Evolutionary conservation across 768 basidiomycete genomes (phyloP).

Genomic region (Suillus decipiens): DNA sequence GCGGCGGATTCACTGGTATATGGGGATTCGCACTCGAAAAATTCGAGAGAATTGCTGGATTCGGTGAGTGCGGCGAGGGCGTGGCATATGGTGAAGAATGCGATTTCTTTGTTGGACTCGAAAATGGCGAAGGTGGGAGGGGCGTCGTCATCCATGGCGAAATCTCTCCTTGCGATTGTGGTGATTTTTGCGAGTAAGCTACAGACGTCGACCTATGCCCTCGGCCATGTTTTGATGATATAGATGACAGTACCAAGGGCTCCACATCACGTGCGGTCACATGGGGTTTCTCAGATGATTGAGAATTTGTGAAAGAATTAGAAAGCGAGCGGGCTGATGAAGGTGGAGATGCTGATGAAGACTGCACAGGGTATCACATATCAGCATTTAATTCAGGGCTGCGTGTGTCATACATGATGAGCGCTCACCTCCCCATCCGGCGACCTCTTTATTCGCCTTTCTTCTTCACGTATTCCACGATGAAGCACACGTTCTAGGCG

Average conservation of each 20-base stretch:
- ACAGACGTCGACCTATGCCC: conserved; percentile 20
- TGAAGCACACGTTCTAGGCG: conserved; percentile 55
- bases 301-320: conserved; percentile 24
- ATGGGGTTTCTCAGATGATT: conserved; percentile 29
- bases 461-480: conserved; percentile 22
- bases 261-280: conserved; percentile 25
- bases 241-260: conserved; percentile 6
- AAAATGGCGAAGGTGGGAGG: conserved; percentile 31
- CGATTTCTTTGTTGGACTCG: conserved; percentile 30
- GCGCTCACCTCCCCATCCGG: conserved; percentile 29
- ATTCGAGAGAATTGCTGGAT: conserved; percentile 16
- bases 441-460: conserved; percentile 15
- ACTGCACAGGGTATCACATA: conserved; percentile 19
- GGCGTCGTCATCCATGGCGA: conserved; percentile 33
- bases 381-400: conserved; percentile 5
- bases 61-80: conserved; percentile 14
- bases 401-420: not conserved
- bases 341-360: conserved; percentile 26
- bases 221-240: conserved; percentile 6
- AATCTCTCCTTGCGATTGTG: conserved; percentile 19
- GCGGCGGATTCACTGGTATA: conserved; percentile 34
- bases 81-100: conserved; percentile 7
- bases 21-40: conserved; percentile 16
- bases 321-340: conserved; percentile 34
- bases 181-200: conserved; percentile 16